These are phyloP conservation scores for Vitis hybrid DNA, from an alignment of 177 flowering plant species.

Conservation along the genomic window DNA sequence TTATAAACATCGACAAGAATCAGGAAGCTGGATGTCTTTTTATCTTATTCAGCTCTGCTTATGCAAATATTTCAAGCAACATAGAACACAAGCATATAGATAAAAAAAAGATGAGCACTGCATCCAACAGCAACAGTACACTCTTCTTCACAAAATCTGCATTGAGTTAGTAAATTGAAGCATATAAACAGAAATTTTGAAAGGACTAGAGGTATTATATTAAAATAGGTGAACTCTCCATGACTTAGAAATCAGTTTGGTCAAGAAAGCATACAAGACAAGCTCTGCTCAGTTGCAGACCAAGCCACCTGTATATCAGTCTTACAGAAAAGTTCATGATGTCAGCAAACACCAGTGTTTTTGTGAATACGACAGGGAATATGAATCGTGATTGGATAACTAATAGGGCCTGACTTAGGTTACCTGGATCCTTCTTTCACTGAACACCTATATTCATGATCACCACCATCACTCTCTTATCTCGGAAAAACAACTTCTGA, in stretches of 20 bases:
- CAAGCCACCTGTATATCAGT: background rate
- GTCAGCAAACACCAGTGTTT: background rate
- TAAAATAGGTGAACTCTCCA: background rate
- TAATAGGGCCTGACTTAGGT: background rate
- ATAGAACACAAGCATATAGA: no score
- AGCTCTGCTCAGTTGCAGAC: conserved; percentile 1
- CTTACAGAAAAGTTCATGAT: background rate
- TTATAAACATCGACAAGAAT: no score
- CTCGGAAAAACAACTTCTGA: no score
- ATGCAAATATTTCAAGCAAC: no score
- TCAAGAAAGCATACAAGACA: conserved; percentile 4
- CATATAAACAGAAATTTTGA: background rate
- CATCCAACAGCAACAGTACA: background rate
- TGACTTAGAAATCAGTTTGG: background rate
- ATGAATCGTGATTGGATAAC: background rate
- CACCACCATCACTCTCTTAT: no score
- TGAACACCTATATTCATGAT: no score
- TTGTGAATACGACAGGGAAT: conserved; percentile 1
- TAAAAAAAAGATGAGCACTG: background rate
- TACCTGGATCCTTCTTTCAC: background rate
- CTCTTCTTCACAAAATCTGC: background rate
- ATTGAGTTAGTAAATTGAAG: background rate
- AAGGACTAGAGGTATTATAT: background rate
- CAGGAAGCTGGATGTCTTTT: no score
- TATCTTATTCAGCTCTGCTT: no score